Evolutionary conservation across 495 filamentous ascomycete genomes (phyloP).

Genomic region (Friedmanniomyces endolithicus): DNA sequence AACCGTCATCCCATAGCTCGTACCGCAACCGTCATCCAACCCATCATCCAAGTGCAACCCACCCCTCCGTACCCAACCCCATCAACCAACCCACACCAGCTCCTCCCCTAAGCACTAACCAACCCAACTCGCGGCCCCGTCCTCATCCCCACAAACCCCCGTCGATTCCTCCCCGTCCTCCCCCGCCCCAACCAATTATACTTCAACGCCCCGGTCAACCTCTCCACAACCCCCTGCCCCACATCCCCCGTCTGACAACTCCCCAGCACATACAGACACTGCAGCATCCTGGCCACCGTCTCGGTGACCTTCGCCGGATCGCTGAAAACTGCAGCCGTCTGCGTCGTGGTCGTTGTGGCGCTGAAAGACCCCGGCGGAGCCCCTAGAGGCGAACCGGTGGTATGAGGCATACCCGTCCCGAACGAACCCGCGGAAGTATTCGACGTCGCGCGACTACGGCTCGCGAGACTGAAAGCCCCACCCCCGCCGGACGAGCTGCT

Average conservation of each 20-base stretch:
- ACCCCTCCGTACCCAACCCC: too few relatives aligned
- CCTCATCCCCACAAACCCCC: slow-evolving; percentile 72
- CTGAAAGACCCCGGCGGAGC: slow-evolving; percentile 12
- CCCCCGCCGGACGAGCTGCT: slow-evolving; percentile 37
- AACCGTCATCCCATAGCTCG: background rate
- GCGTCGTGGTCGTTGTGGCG: slow-evolving; percentile 12
- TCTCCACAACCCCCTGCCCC: slow-evolving; percentile 67
- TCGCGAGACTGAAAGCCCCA: slow-evolving; percentile 33
- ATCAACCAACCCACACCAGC: background rate
- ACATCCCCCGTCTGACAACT: slow-evolving; percentile 60
- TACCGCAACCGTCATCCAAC: too few relatives aligned
- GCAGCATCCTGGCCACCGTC: slow-evolving; percentile 88
- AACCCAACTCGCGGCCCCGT: slow-evolving; percentile 19
- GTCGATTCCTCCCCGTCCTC: slow-evolving; percentile 73
- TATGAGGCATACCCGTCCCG: slow-evolving; percentile 38
- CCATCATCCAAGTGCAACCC: background rate
- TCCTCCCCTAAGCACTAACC: slow-evolving; percentile 8
- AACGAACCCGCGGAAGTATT: slow-evolving; percentile 67
- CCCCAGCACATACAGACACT: slow-evolving; percentile 84
- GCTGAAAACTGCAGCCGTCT: slow-evolving; percentile 25
- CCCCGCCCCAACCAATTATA: slow-evolving; percentile 92
- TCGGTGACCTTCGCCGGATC: slow-evolving; percentile 83
- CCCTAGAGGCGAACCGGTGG: slow-evolving; percentile 15
- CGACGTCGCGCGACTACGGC: slow-evolving; percentile 64
- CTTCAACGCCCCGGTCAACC: slow-evolving; percentile 74